A percentile compares a stretch with the other conserved stretches of the same genome.
Conservation (phyloP, 192 early-diverging fungal genomes). For the Rhizophagus sp. region DNA sequence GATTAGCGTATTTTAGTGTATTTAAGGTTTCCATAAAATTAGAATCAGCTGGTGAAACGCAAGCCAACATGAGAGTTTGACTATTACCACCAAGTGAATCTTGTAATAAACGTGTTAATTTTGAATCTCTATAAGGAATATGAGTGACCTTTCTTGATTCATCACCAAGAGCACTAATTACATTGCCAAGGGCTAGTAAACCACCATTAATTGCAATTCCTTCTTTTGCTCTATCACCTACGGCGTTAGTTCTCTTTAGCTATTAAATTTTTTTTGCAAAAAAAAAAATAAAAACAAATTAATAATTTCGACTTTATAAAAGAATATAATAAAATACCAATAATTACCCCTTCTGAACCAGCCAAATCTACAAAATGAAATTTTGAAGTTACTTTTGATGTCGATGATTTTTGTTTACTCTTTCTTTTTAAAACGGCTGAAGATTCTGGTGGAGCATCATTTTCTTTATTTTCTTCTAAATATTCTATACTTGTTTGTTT, state of each 20-base stretch:
- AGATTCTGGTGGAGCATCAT: constrained; percentile 16
- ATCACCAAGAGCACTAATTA: constrained; percentile 94
- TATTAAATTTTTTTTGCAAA: too few species aligned
- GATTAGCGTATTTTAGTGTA: constrained; percentile 88
- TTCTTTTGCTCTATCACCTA: constrained; percentile 92
- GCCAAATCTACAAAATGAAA: constrained; percentile 99
- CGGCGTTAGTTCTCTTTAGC: constrained; percentile 57
- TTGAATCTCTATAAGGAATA: constrained; percentile 96
- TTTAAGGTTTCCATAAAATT: constrained; percentile 91
- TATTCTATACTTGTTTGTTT: constrained; percentile 63
- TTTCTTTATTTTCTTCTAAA: constrained; percentile 31
- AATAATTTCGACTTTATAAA: too few species aligned
- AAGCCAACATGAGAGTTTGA: constrained; percentile 94
- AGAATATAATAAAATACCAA: too few species aligned
- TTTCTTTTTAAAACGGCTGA: constrained; percentile 17
- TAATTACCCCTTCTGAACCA: constrained; percentile 78
- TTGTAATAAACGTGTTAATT: constrained; percentile 96
- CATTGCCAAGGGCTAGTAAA: constrained; percentile 95
- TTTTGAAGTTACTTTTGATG: constrained; percentile 71
- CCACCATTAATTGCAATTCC: constrained; percentile 97
- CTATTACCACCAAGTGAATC: constrained; percentile 95
- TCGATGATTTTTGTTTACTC: constrained; percentile 26
- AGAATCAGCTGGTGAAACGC: constrained; percentile 82
- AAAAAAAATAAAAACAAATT: too few species aligned
- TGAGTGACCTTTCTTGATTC: constrained; percentile 63